These are phyloP conservation scores for Suillus subluteus DNA, from an alignment of 768 basidiomycete genomes.

Conservation along the genomic window DNA sequence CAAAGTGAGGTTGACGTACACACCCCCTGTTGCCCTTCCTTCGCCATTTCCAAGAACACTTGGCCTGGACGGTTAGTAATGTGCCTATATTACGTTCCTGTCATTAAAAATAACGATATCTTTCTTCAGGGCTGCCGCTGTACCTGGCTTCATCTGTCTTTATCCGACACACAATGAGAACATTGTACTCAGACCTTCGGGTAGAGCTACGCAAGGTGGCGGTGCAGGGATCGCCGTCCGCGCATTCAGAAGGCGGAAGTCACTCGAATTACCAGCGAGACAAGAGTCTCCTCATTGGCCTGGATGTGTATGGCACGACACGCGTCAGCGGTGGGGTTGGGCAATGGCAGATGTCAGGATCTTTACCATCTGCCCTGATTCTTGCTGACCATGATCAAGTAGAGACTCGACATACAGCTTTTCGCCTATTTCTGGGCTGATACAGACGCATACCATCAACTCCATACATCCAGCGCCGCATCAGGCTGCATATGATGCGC, in stretches of 20 bases:
- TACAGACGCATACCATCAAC: constrained; percentile 66
- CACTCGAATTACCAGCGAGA: constrained; percentile 43
- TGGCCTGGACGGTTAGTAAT: constrained; percentile 64
- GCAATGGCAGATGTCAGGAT: constrained; percentile 77
- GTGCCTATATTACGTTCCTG: background rate
- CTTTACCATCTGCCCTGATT: constrained; percentile 6
- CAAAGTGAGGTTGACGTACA: constrained; percentile 64
- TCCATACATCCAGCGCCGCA: constrained; percentile 83
- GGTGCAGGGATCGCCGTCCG: constrained; percentile 27
- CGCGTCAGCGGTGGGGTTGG: constrained; percentile 63
- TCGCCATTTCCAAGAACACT: constrained; percentile 71
- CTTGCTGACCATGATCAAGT: constrained; percentile 7
- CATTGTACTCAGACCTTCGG: constrained; percentile 67
- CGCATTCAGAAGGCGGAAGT: constrained; percentile 3
- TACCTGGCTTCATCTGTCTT: constrained; percentile 74
- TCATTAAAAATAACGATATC: background rate
- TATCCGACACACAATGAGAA: constrained; percentile 73
- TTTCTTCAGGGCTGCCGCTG: constrained; percentile 59
- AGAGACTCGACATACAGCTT: constrained; percentile 78
- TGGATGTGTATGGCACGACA: constrained; percentile 58
- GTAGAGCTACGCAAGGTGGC: constrained; percentile 57
- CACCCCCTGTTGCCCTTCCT: constrained; percentile 67
- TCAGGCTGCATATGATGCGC: constrained; percentile 66
- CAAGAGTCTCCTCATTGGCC: constrained; percentile 58
- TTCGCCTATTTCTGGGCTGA: constrained; percentile 66